Base-by-base conservation (phyloP, 345 rosid species). In the Raphanus sativus region DNA sequence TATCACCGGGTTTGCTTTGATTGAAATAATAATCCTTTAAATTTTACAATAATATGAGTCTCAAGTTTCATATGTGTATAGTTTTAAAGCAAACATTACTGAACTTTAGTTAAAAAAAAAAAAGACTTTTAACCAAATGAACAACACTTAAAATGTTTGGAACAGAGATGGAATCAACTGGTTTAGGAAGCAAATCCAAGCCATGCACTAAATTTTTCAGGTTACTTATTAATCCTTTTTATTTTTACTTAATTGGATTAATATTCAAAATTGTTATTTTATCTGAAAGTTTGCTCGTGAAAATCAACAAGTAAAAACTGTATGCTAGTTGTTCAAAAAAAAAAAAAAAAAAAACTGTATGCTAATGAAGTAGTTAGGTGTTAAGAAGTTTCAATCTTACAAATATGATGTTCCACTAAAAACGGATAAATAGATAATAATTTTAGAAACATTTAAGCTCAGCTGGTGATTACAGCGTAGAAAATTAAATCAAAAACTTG, bases 181-280 rank as follows among this genome's bases (percentile, higher is more conserved):
- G 90, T 92, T 90, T 92, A 95, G 99, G 98, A 92, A 92, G 98
- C 99, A 95, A 95, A 90, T 92, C 90, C 89, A 95, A 95, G 99
- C 99, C 98, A 86, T 92, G 98, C 97, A 92, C 97, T 48, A 84
- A 92, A 92, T 81, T 92, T 89, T 92, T 94, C 98, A 94, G 98
- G 98, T 94, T 94, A 83, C 16, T 45, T 45, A 45, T 45, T 84
- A 80, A 89, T 89, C 90, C 58, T 85, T 80, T n/a, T n/a, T n/a
- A n/a, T n/a, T n/a, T n/a, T n/a, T n/a, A n/a, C n/a, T n/a, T n/a
- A n/a, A n/a, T n/a, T n/a, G n/a, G n/a, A n/a, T n/a, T n/a, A 90
- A 58, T 80, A 77, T 71, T 74, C 62, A 15, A n/a, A 82, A 70
- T 77, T 73, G 8, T 21, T 70, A 62, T 80, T 76, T 45, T 9